phyloP scores from a whole-genome alignment of 2,329 filamentous ascomycete genomes.

The Fonsecaea pedrosoi region DNA sequence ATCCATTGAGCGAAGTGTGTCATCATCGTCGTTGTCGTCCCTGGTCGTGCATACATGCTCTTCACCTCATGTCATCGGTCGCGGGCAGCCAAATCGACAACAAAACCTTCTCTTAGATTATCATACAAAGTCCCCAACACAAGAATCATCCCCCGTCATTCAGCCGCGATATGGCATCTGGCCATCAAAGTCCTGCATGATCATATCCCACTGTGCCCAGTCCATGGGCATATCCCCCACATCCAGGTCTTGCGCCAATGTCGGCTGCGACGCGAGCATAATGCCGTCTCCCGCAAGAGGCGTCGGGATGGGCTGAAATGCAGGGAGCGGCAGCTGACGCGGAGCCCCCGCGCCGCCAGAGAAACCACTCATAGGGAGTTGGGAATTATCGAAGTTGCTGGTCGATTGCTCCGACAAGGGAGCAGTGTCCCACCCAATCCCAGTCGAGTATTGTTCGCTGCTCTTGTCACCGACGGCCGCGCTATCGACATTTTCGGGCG shows the following conservation, averaged over 20 bases:
- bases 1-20: not conserved
- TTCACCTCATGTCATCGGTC: too few relatives aligned
- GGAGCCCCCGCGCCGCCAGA: not conserved
- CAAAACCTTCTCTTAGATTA: not conserved
- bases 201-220: constrained; percentile 40
- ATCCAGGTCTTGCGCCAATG: constrained; percentile 30
- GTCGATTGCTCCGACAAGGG: not conserved
- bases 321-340: constrained; percentile 25
- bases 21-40: not conserved
- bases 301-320: constrained; percentile 15
- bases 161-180: not conserved
- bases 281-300: constrained; percentile 11
- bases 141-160: not conserved
- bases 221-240: constrained; percentile 36
- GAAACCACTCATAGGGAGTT: not conserved
- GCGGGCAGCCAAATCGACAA: too few relatives aligned
- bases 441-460: not conserved
- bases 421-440: not conserved
- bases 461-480: not conserved
- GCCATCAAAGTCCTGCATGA: constrained; percentile 33
- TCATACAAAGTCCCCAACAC: not conserved
- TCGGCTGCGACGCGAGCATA: constrained; percentile 32
- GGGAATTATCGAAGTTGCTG: not conserved
- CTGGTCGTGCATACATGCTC: not conserved
- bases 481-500: not conserved